Percentiles rank a stretch among this genome's conserved stretches.
Conservation (phyloP, 345 rosid species). For the Lepidium africanum region DNA sequence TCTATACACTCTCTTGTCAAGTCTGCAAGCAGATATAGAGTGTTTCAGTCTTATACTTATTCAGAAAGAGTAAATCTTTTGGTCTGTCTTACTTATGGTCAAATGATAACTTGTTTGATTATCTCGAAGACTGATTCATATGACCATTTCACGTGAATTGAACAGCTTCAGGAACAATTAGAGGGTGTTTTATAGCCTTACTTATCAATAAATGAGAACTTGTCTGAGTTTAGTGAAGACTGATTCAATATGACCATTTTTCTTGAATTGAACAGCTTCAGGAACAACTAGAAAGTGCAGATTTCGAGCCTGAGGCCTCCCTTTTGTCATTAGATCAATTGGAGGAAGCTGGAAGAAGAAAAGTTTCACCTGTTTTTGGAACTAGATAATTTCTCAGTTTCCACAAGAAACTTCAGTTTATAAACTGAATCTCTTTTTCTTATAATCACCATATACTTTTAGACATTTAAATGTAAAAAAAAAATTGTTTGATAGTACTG, state of each 20-base stretch:
- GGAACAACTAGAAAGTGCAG: conserved; percentile 46
- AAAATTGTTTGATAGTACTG: too few relatives aligned
- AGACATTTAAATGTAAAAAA: too few relatives aligned
- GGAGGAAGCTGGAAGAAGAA: conserved; percentile 54
- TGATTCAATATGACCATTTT: too few relatives aligned
- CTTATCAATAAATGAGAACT: too few relatives aligned
- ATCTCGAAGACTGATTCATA: neutral
- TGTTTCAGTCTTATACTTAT: neutral
- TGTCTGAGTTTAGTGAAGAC: too few relatives aligned
- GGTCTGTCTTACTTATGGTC: too few relatives aligned
- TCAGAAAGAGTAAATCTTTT: neutral
- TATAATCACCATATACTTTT: neutral
- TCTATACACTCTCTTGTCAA: neutral
- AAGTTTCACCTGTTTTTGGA: conserved; percentile 53
- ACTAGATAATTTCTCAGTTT: conserved; percentile 15
- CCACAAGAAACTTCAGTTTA: neutral
- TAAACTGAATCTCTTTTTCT: neutral
- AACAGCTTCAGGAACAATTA: too few relatives aligned
- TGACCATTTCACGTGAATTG: too few relatives aligned
- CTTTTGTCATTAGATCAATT: conserved; percentile 53
- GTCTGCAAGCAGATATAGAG: neutral
- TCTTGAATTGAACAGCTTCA: conserved; percentile 41
- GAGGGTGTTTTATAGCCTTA: too few relatives aligned
- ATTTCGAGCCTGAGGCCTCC: conserved; percentile 49
- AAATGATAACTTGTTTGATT: neutral